Evolutionary conservation across 2,329 filamentous ascomycete species (phyloP).

Genomic region (Akanthomyces muscarius): DNA sequence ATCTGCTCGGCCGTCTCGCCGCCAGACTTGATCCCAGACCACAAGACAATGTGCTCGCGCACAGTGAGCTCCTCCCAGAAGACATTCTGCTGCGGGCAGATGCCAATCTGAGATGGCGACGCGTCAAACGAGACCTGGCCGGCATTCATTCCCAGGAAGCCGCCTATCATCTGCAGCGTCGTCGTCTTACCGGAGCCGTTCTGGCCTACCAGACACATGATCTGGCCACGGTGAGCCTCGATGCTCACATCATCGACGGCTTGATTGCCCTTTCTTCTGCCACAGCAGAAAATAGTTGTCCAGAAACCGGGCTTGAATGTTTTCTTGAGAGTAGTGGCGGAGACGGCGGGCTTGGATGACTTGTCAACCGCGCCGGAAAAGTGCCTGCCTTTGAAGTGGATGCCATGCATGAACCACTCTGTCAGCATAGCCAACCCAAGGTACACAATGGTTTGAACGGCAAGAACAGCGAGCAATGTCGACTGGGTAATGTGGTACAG

Average conservation of each 20-base stretch:
- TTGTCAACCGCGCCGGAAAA: slow-evolving; percentile 23
- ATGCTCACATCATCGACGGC: slow-evolving; percentile 62
- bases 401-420: slow-evolving; percentile 33
- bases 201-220: slow-evolving; percentile 63
- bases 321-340: slow-evolving; percentile 26
- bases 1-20: slow-evolving; percentile 42
- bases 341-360: neutral
- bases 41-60: slow-evolving; percentile 59
- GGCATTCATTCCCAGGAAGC: slow-evolving; percentile 55
- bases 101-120: slow-evolving; percentile 43
- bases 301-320: slow-evolving; percentile 29
- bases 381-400: slow-evolving; percentile 29
- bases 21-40: slow-evolving; percentile 55
- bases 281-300: slow-evolving; percentile 28
- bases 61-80: slow-evolving; percentile 64
- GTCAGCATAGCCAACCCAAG: slow-evolving; percentile 29
- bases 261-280: slow-evolving; percentile 31
- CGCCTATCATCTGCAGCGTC: slow-evolving; percentile 63
- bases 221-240: slow-evolving; percentile 54
- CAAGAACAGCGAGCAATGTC: slow-evolving; percentile 31
- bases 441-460: slow-evolving; percentile 32
- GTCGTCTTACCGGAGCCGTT: slow-evolving; percentile 71
- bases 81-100: slow-evolving; percentile 64
- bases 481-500: slow-evolving; percentile 25
- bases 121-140: slow-evolving; percentile 58